Base-by-base conservation (phyloP, 2,329 filamentous ascomycete species). In the Hypoxylon sp. region DNA sequence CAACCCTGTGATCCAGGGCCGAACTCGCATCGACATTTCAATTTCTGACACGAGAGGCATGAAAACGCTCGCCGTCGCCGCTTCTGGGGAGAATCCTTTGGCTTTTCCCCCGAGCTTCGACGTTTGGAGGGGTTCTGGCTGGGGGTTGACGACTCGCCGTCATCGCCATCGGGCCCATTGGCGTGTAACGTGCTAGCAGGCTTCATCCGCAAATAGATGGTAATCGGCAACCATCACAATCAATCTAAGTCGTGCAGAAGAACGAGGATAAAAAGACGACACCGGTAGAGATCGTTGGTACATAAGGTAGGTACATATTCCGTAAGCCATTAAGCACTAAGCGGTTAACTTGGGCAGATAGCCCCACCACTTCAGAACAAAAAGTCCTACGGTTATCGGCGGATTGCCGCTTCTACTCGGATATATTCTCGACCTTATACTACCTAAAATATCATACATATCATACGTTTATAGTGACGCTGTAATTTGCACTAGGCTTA, bases 1-100 rank as follows among this genome's bases (percentile, higher is more conserved):
- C 72, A 74, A 10, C 71, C 72, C 37, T 58, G 67, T 1, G 71
- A 59, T 3, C 70, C 70, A 5, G 67, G 52, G n/a, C 73, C 72
- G 26, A 73, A 74, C 47, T 73, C 72, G 64, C 72, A 74, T 57
- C 72, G 65, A 44, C 72, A 73, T 53, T 73, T 73, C 39, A 74
- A 37, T 32, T 70, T 70, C 52, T 74, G 72, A 24, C 72, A 74
- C 2, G 72, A 74, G 1, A 73, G 55, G 24, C 72, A 73, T 8
- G 72, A 74, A 61, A 74, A 74, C 11, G 72, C 72, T 34, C 71
- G 68, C 6, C 72, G 66, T 2, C 72, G 70, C 22, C 71, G 61
- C 59, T 74, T 74, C 39, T 64, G 70, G 1, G 57, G 47, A 11
- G 64, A 24, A 13, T 59, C 65, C 26, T 46, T 62, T 13, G 37